Evolutionary conservation across 192 early-diverging fungal species (phyloP), one percentile per base, ranked within the genome.

Genomic region (Coemansia sp.): DNA sequence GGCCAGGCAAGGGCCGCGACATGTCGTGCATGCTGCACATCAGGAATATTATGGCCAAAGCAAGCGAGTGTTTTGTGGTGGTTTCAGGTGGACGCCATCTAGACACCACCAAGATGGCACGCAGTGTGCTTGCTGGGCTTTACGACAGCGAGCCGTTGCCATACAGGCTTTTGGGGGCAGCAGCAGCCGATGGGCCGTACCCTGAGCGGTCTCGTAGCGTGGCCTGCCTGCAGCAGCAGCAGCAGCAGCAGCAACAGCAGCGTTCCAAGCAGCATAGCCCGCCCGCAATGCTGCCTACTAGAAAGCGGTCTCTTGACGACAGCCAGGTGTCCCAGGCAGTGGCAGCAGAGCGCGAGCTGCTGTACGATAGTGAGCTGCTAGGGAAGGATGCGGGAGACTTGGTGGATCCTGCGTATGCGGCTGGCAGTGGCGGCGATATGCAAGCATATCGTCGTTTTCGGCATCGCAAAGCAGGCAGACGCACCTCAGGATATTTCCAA

Each of bases 1-100:
- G 51, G 56, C 58, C 53, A 37, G 26, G 50, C 44, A 28, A 44
- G 16, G 33, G 58, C 20, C 66, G 55, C 39, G 62, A 49, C 15
- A 77, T 77, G 55, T 50, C 59, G 28, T 26, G 63, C n/a, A 35
- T 77, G 16, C 41, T 77, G 63, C 73, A 66, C 41, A 63, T 77
- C 52, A 50, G 51, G 37, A 67, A 52, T 54, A 54, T 57, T 19
- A 77, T 77, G 73, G 51, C 56, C 36, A 63, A 58, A 53, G 73
- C 73, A 51, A 70, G 51, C 63, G 63, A 65, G 53, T 58, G 52
- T 43, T 70, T 63, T 28, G 55, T 57, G 3, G 60, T 57, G 0
- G 63, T 51, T 15, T 63, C 68, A 2, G 68, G 68, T 37, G 68
- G 74, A 1, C 55, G 59, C 35, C 44, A 20, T 5, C 63, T 77